Base-by-base conservation (phyloP, 768 basidiomycete genomes). In the Suillus ampliporus region DNA sequence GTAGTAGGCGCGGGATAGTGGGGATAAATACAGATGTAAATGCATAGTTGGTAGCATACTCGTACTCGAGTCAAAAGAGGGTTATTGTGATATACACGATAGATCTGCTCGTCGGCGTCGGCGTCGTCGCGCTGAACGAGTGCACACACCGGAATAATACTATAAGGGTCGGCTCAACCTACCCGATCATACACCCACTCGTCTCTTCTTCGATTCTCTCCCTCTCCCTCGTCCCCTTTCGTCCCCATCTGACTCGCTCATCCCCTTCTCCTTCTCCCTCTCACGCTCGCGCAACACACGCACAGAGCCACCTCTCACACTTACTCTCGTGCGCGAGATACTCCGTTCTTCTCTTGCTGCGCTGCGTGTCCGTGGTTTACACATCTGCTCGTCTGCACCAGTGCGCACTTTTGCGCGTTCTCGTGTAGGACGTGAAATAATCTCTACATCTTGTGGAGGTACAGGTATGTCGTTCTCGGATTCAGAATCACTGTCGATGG, bases 121-220 rank as follows among this genome's bases (percentile, higher is more conserved):
- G 50, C 19, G 11, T n/a, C 19, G 5, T 47, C 50, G 28, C n/a
- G 15, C 35, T 14, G 52, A 35, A 21, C 8, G 34, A 53, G 31
- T 31, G 48, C 8, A 15, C 14, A 37, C 35, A 21, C n/a, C 14
- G 34, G 0, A 21, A 53, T 21, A 23, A 21, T 23, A 37, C 21
- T 35, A 53, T 53, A 53, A 31, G 41, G 15, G 17, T 21, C n/a
- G 19, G n/a, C n/a, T 14, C 19, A 9, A n/a, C n/a, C 19, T 10
- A 21, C n/a, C n/a, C 43, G 17, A 3, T 66, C 63, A 67, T n/a
- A 50, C 63, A 26, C 15, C 65, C 4, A 75, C 60, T 3, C 73
- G 71, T 51, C 74, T 75, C 66, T 58, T 76, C 74, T 75, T 75
- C 53, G 70, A 65, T 5, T 60, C 67, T 11, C 73, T 66, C 14